Evolutionary conservation across 108 stramenopile species (phyloP), one percentile per base, ranked within the genome.

Genomic region (Fistulifera pelliculosa): DNA sequence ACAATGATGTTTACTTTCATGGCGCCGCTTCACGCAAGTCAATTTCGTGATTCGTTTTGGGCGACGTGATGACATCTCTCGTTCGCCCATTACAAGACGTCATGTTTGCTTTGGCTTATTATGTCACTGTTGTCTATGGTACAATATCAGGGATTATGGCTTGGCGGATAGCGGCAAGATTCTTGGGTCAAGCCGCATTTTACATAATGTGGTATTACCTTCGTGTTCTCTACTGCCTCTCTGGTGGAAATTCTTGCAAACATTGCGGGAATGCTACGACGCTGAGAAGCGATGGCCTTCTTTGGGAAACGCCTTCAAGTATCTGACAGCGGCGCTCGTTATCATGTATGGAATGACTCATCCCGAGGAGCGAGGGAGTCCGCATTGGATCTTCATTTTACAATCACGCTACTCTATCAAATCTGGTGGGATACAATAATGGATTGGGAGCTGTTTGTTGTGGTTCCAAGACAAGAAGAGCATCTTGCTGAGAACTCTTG

Each of bases 291-390:
- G 87, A 43, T 93, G 92, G 92, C 92, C 92, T 0, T 65, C 85
- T 60, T 61, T 81, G 17, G 92, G 81, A n/a, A 86, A 93, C 62
- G 66, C 87, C 7, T 61, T 85, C 53, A 93, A 93, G 64, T 87
- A 93, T 49, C 54, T 85, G 5, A 71, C 75, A 4, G 83, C 92
- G 0, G 69, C 79, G 27, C 43, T 85, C 27, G 83, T 93, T 5
- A 70, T 90, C 25, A 56, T 93, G 15, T 93, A 87, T 50, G 92
- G 82, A 16, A 87, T 89, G 80, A 83, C 80, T 14, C 87, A 93
- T 70, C 68, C 83, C 17, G 84, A 87, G 44, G 72, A 71, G n/a
- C 65, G 83, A 23, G 47, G 76, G 27, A 73, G 77, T 16, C 24
- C 52, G 8, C 57, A 53, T 61, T 93, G 92, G 92, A 59, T 73